A percentile compares a stretch with the other conserved stretches of the same genome.
phyloP scores from a whole-genome alignment of 2,329 filamentous ascomycete species.

The Aureobasidium sp. region DNA sequence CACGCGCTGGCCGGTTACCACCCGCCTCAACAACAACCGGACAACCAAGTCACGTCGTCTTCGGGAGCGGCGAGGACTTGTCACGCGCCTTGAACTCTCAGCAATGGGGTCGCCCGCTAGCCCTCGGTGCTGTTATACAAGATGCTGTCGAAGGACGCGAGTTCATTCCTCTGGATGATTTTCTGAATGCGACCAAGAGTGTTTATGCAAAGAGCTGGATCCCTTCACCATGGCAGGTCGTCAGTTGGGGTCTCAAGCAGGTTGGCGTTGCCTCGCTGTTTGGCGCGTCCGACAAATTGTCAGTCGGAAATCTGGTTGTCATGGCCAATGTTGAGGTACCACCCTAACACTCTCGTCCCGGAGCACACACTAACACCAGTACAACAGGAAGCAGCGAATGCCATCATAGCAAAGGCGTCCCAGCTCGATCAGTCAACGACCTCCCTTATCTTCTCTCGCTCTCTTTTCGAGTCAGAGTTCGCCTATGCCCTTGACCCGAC shows the following conservation, averaged over 20 bases:
- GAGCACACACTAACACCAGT: background rate
- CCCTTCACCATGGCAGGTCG: conserved; percentile 60
- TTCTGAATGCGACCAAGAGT: conserved; percentile 57
- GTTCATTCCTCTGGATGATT: conserved; percentile 65
- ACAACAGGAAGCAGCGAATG: conserved; percentile 33
- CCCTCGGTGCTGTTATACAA: conserved; percentile 67
- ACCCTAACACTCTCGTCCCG: background rate
- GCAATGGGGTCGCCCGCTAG: conserved; percentile 74
- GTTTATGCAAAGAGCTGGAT: conserved; percentile 66
- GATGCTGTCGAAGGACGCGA: conserved; percentile 65
- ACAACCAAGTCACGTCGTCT: conserved; percentile 35
- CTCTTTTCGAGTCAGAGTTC: conserved; percentile 26
- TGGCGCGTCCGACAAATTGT: conserved; percentile 45
- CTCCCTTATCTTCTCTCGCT: conserved; percentile 28
- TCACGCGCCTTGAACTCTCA: conserved; percentile 64
- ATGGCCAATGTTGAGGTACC: conserved; percentile 54
- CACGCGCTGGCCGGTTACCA: conserved; percentile 53
- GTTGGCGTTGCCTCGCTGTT: conserved; percentile 48
- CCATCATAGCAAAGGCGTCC: conserved; percentile 29
- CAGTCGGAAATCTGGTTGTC: conserved; percentile 58
- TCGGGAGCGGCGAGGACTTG: conserved; percentile 55
- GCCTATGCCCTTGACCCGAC: conserved; percentile 15
- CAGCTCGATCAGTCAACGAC: conserved; percentile 29
- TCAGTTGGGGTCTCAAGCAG: conserved; percentile 69
- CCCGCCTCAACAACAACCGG: conserved; percentile 19